Conservation (phyloP, 176 grass and related monocot genomes). For the Coix lacrymajobi region DNA sequence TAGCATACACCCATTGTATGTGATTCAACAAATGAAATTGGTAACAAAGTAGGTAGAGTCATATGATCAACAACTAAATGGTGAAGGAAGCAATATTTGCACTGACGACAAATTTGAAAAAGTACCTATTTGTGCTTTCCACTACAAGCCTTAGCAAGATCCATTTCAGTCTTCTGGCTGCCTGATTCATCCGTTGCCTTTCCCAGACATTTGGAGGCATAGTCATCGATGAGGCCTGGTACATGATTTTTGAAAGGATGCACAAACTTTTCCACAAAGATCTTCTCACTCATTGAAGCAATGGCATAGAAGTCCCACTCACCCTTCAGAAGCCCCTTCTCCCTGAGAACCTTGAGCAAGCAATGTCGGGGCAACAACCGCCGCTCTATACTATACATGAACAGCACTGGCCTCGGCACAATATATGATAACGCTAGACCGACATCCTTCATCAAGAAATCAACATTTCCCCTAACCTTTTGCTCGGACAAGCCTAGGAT, state of each 20-base stretch:
- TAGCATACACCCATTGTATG: neutral
- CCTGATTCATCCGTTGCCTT: neutral
- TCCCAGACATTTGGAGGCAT: constrained; percentile 3
- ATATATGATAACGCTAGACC: constrained; percentile 19
- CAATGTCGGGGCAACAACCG: constrained; percentile 37
- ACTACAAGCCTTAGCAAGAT: neutral
- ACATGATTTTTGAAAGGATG: constrained; percentile 11
- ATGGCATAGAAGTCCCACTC: neutral
- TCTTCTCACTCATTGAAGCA: neutral
- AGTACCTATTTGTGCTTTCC: neutral
- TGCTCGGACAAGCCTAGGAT: neutral
- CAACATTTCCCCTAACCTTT: neutral
- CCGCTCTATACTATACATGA: constrained; percentile 42
- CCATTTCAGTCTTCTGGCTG: neutral
- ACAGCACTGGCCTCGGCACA: constrained; percentile 10
- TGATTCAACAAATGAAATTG: neutral
- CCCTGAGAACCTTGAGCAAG: constrained; percentile 35
- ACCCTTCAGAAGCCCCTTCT: constrained; percentile 5
- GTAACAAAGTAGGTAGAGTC: neutral
- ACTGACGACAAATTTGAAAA: neutral
- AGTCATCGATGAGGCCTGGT: neutral
- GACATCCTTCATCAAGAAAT: constrained; percentile 17
- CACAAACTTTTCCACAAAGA: constrained; percentile 35
- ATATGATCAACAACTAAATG: neutral
- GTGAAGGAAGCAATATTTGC: neutral